Base-by-base conservation (phyloP, 1,284 basidiomycete species). In the Ustilago xerochloae region DNA sequence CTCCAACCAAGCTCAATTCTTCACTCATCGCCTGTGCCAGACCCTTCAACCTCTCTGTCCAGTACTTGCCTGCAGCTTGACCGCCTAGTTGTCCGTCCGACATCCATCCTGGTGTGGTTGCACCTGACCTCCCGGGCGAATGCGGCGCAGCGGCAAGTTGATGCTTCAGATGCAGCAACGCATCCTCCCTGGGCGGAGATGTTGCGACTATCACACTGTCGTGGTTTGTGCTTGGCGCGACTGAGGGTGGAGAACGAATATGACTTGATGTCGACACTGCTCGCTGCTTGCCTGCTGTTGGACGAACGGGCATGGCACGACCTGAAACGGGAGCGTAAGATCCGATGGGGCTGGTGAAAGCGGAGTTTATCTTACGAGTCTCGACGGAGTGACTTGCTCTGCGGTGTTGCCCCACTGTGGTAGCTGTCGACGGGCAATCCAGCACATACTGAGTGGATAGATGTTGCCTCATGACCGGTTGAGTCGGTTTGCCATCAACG, bases 1-100 rank as follows among this genome's bases (percentile, higher is more conserved):
- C 51, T 29, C 63, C 55, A 6, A 63, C 63, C 4, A 61, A 24
- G 10, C 63, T 41, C 12, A 66, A 13, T 36, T 75, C 73, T 28
- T 61, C 73, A 6, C 57, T 50, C 63, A 75, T 58, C 8, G 61
- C 64, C n/a, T 71, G 63, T 2, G 73, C 73, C 20, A 75, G 33
- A 20, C 63, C 60, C 4, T 54, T 49, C 24, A 75, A 47, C 15
- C 67, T 50, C 26, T 75, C 67, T n/a, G 48, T 62, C 73, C 73
- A 71, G 39, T 75, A 75, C 6, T 55, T 54, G 12, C 66, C 52
- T 1, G 67, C 56, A 1, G 26, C 56, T 8, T 43, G 58, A 18
- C 63, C 47, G 0, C 57, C 54, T 16, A 55, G 20, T 32, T 65
- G 55, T 3, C 57, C 54, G 22, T 66, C 63, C 6, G 63, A 58